A percentile compares a stretch with the other conserved stretches of the same genome.
These are phyloP conservation scores for Raphanus hybrid DNA, from an alignment of 441 rosid genomes.

Conservation along the genomic window DNA sequence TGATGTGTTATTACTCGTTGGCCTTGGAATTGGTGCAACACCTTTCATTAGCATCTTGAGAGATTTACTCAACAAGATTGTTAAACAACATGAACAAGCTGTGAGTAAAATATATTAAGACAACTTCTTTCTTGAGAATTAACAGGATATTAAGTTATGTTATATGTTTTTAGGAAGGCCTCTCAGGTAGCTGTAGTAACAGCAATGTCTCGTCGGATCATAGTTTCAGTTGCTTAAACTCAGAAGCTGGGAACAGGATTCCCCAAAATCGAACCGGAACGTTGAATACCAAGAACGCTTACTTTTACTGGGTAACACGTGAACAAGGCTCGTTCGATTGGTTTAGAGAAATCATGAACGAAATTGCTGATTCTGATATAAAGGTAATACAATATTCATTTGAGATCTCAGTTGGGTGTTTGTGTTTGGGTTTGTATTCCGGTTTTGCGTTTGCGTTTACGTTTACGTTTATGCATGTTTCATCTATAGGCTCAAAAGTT, in stretches of 20 bases:
- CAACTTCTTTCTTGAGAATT: neutral
- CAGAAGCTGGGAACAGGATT: constrained; percentile 39
- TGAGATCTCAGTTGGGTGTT: neutral
- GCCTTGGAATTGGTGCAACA: constrained; percentile 96
- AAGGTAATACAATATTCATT: constrained; percentile 53
- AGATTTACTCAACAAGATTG: constrained; percentile 79
- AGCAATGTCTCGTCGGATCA: constrained; percentile 37
- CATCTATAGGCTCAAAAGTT: too few species aligned
- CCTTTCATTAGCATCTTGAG: constrained; percentile 93
- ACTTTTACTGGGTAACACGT: constrained; percentile 97
- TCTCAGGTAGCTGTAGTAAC: constrained; percentile 37
- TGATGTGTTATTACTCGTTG: constrained; percentile 85
- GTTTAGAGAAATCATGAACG: constrained; percentile 96
- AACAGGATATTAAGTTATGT: constrained; percentile 14
- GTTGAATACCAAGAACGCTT: constrained; percentile 79
- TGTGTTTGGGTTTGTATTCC: neutral
- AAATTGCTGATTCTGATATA: constrained; percentile 84
- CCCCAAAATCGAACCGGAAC: constrained; percentile 48
- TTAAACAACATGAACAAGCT: constrained; percentile 79
- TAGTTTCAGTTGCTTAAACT: constrained; percentile 37
- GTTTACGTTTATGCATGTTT: too few species aligned
- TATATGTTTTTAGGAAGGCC: constrained; percentile 52
- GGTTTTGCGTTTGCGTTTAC: too few species aligned
- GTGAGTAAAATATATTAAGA: constrained; percentile 47
- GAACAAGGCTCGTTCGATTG: constrained; percentile 98